phyloP scores from a whole-genome alignment of 192 early-diverging fungal species.

The Podila clonocystis region DNA sequence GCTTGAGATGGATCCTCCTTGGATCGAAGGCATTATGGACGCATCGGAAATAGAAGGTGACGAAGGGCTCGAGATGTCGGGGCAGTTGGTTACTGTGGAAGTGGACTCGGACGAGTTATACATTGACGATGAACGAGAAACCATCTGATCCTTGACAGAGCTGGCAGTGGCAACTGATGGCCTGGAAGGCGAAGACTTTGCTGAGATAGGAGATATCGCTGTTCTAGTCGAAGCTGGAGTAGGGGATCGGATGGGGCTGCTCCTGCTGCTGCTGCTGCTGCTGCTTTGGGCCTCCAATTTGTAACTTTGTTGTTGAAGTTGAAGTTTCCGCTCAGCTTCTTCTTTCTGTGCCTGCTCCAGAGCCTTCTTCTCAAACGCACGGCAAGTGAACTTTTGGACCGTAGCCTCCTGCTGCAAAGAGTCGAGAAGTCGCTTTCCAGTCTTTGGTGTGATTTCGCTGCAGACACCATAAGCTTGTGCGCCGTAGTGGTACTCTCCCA shows the following conservation, averaged over 20 bases:
- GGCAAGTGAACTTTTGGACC: slow-evolving; percentile 19
- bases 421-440: slow-evolving; percentile 22
- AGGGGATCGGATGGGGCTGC: too few species aligned
- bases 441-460: slow-evolving; percentile 27
- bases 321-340: background rate
- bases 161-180: background rate
- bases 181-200: background rate
- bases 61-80: slow-evolving; percentile 34
- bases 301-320: background rate
- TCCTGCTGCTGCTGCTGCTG: too few species aligned
- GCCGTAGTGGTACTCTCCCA: slow-evolving; percentile 38
- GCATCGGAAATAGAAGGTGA: slow-evolving; percentile 16
- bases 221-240: too few species aligned
- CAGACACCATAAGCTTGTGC: slow-evolving; percentile 46
- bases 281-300: background rate
- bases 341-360: slow-evolving; percentile 8
- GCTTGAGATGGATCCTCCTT: slow-evolving; percentile 1
- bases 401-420: slow-evolving; percentile 26
- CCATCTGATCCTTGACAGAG: too few species aligned
- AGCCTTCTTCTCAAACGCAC: slow-evolving; percentile 7
- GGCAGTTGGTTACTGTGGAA: background rate
- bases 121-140: too few species aligned
- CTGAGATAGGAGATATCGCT: background rate
- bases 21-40: slow-evolving; percentile 1
- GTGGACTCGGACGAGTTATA: background rate